Evolutionary conservation across 257 asterid species (phyloP).

Genomic region (Plantago elongata): DNA sequence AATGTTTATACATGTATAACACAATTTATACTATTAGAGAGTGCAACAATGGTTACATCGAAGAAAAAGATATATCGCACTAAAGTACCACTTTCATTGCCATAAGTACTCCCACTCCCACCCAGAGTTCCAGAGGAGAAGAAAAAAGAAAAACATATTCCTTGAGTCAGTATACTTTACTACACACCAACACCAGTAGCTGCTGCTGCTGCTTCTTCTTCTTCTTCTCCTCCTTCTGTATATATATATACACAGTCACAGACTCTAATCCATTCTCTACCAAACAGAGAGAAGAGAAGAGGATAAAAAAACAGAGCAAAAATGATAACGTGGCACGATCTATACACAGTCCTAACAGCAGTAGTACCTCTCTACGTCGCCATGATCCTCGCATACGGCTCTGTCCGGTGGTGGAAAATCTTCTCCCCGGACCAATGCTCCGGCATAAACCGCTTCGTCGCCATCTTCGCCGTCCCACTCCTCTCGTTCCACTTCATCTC

Average conservation of each 20-base stretch:
- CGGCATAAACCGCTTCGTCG: constrained; percentile 88
- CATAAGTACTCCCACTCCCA: neutral
- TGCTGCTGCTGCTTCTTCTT: neutral
- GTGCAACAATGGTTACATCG: no score
- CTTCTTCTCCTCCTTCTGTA: neutral
- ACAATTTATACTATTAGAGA: no score
- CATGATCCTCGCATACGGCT: constrained; percentile 91
- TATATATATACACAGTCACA: no score
- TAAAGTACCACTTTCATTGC: neutral
- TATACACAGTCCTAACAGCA: constrained; percentile 75
- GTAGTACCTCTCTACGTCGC: constrained; percentile 85
- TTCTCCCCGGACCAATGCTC: constrained; percentile 94
- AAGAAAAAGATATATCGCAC: no score
- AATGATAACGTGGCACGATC: constrained; percentile 80
- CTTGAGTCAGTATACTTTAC: constrained; percentile 31
- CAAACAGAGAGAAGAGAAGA: no score
- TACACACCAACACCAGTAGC: neutral
- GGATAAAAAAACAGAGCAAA: constrained; percentile 4
- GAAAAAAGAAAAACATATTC: constrained; percentile 23
- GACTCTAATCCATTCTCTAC: no score
- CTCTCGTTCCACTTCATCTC: constrained; percentile 89
- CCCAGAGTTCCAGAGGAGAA: constrained; percentile 6
- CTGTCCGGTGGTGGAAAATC: constrained; percentile 97
- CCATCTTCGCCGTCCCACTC: constrained; percentile 83
- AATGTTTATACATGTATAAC: no score